These are phyloP conservation scores for Gossypium australe DNA, from an alignment of 345 rosid species.

Conservation along the genomic window DNA sequence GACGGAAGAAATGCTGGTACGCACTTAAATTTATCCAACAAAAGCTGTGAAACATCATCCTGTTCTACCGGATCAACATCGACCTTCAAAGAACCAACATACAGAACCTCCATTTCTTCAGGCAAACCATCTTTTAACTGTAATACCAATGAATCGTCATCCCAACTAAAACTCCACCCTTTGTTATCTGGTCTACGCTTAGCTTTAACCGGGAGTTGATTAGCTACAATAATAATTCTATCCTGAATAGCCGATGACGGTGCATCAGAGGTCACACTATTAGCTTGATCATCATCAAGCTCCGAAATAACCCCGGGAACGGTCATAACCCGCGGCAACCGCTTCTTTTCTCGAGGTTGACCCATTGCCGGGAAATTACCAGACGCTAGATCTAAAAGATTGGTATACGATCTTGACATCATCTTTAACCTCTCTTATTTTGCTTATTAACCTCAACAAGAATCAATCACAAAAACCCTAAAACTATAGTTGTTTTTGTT, in stretches of 20 bases:
- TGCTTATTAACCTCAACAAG: conserved; percentile 12
- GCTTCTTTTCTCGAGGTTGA: conserved; percentile 50
- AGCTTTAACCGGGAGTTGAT: conserved; percentile 70
- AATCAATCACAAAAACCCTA: conserved; percentile 29
- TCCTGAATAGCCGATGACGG: conserved; percentile 58
- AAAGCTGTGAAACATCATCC: conserved; percentile 63
- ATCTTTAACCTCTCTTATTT: conserved; percentile 27
- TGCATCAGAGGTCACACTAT: conserved; percentile 60
- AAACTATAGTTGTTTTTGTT: conserved; percentile 1
- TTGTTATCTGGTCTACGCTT: conserved; percentile 71
- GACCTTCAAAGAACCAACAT: conserved; percentile 55
- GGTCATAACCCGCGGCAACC: conserved; percentile 66
- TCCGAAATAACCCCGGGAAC: conserved; percentile 73
- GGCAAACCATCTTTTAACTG: conserved; percentile 76
- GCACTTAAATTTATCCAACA: conserved; percentile 69
- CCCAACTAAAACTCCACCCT: conserved; percentile 81
- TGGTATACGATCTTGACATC: conserved; percentile 71
- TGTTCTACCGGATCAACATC: conserved; percentile 59
- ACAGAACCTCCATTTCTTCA: conserved; percentile 72
- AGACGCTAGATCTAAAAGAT: conserved; percentile 74
- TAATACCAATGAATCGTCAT: conserved; percentile 54
- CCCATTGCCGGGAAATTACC: conserved; percentile 63
- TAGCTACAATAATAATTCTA: conserved; percentile 62
- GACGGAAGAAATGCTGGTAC: conserved; percentile 71
- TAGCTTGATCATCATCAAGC: conserved; percentile 74